These are phyloP conservation scores for Plantago coronopus DNA, from an alignment of 305 asterid genomes.

Conservation along the genomic window DNA sequence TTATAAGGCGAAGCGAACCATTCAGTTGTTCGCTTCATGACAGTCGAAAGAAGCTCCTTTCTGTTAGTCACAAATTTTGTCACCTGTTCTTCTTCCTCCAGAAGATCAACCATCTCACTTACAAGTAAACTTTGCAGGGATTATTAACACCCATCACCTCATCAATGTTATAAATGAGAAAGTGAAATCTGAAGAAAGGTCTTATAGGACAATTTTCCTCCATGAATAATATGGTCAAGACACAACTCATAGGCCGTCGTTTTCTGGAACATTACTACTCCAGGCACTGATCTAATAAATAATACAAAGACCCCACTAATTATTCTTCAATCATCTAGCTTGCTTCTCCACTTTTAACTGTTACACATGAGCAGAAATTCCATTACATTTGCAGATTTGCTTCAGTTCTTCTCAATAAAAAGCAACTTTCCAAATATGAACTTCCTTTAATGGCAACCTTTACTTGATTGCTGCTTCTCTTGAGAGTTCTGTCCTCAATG, in stretches of 20 bases:
- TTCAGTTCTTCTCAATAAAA: too few relatives aligned
- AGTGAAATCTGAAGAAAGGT: not conserved
- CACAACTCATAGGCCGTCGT: not conserved
- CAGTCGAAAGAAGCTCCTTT: conserved; percentile 61
- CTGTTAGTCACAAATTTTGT: conserved; percentile 47
- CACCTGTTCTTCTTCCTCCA: conserved; percentile 28
- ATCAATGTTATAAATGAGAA: not conserved
- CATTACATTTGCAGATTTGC: too few relatives aligned
- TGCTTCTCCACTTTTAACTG: not conserved
- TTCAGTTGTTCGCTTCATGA: conserved; percentile 85
- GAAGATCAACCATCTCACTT: conserved; percentile 41
- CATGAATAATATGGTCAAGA: conserved; percentile 1
- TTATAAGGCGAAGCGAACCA: conserved; percentile 42
- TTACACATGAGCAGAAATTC: not conserved
- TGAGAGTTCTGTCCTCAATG: too few relatives aligned
- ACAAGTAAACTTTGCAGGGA: not conserved
- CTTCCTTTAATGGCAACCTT: too few relatives aligned
- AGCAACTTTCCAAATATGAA: too few relatives aligned
- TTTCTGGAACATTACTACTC: conserved; percentile 2
- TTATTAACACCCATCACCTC: conserved; percentile 2
- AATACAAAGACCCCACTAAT: conserved; percentile 5
- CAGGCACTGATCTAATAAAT: conserved; percentile 10
- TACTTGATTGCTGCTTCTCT: too few relatives aligned
- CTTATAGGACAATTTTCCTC: not conserved
- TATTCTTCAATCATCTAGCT: not conserved